A percentile compares a stretch with the other conserved stretches of the same genome.
These are phyloP conservation scores for Quercus gilva DNA, from an alignment of 306 rosid genomes.

Conservation along the genomic window DNA sequence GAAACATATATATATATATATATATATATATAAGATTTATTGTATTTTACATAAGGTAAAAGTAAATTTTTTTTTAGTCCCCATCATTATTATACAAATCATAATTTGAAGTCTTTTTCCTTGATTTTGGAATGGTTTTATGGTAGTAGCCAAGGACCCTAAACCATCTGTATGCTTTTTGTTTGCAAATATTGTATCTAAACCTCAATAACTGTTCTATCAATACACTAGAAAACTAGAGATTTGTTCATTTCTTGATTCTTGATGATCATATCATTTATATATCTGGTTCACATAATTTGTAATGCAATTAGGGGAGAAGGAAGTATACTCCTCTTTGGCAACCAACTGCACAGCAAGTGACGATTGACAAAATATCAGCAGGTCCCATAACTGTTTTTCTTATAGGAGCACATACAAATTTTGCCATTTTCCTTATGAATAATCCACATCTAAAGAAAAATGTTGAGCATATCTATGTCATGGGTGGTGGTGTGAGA, in stretches of 20 bases:
- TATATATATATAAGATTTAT: too few relatives aligned
- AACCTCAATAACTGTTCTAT: background rate
- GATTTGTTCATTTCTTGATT: background rate
- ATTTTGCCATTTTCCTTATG: constrained; percentile 82
- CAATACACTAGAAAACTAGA: background rate
- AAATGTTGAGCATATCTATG: constrained; percentile 73
- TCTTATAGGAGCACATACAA: constrained; percentile 71
- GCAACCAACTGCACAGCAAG: constrained; percentile 83
- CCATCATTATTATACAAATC: background rate
- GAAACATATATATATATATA: background rate
- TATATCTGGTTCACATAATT: constrained; percentile 14
- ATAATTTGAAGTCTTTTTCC: background rate
- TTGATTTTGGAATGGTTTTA: background rate
- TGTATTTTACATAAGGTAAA: background rate
- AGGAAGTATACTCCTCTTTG: constrained; percentile 64
- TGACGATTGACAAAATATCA: constrained; percentile 77
- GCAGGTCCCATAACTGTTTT: constrained; percentile 66
- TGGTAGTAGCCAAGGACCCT: background rate
- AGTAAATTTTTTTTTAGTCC: background rate
- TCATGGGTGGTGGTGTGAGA: constrained; percentile 93
- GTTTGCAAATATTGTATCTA: background rate
- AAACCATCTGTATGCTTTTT: background rate
- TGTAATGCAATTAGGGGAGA: constrained; percentile 52
- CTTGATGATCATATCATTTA: constrained; percentile 1
- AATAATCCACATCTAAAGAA: constrained; percentile 73